Evolutionary conservation across 768 basidiomycete species (phyloP).

Genomic region (Mrakia hoshinonis): DNA sequence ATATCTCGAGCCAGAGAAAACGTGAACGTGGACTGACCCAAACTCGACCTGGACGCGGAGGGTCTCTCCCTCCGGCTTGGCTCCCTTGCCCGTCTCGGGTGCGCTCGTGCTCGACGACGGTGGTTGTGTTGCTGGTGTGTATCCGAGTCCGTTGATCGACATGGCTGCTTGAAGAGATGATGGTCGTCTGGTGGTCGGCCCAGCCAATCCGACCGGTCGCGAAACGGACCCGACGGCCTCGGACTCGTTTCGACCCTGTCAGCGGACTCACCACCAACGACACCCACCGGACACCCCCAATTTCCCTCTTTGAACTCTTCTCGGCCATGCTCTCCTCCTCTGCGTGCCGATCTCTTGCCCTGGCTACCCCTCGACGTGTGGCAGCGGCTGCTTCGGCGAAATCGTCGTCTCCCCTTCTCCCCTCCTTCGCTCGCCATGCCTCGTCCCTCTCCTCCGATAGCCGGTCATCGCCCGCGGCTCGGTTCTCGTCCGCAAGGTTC

Average conservation of each 20-base stretch:
- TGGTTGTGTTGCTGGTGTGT: not conserved
- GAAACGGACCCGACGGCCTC: too few relatives aligned
- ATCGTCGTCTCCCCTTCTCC: too few relatives aligned
- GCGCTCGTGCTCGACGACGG: too few relatives aligned
- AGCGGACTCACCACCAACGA: too few relatives aligned
- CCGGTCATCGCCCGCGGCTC: not conserved
- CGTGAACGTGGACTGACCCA: slow-evolving; percentile 19
- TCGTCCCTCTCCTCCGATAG: not conserved
- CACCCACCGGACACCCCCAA: too few relatives aligned
- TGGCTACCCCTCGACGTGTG: too few relatives aligned
- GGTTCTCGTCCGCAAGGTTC: not conserved
- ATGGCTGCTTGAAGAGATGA: not conserved
- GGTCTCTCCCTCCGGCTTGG: not conserved
- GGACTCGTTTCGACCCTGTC: too few relatives aligned
- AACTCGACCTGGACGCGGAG: slow-evolving; percentile 25
- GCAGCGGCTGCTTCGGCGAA: too few relatives aligned
- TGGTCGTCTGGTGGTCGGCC: not conserved
- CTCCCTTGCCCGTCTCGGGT: not conserved
- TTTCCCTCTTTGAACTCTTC: too few relatives aligned
- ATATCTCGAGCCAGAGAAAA: not conserved
- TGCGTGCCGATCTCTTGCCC: too few relatives aligned
- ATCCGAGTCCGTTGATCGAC: slow-evolving; percentile 25
- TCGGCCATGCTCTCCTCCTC: too few relatives aligned
- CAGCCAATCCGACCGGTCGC: not conserved
- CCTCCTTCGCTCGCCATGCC: too few relatives aligned